Base-by-base conservation (phyloP, 139 green algal species). In the Limnomonas spitsbergensis region DNA sequence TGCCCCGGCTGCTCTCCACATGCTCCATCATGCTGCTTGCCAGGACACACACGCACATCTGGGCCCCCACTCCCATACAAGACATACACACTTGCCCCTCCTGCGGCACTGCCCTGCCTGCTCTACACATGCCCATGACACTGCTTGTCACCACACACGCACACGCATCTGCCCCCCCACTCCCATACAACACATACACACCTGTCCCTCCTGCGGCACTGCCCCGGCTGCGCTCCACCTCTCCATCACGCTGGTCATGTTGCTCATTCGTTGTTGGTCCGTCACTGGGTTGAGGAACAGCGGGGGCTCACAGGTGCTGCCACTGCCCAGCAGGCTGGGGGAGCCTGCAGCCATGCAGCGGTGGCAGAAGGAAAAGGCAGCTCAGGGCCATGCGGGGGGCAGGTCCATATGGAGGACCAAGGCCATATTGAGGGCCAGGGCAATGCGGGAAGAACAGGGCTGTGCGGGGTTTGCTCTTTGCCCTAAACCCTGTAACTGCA, bases 191-290 rank as follows among this genome's bases (percentile, higher is more conserved):
- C n/a, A n/a, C n/a, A n/a, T n/a, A n/a, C n/a, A n/a, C 29, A 70
- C 56, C 56, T 70, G 56, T 36, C 56, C 56, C 29, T 24, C 14
- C 56, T 36, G n/a, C 4, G 56, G 56, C 14, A 70, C 4, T 7
- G 24, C 14, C 14, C 56, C 56, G 4, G 24, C 24, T 24, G 4
- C 56, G 29, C 29, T 7, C 56, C 69, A 70, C 53, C 70, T 78
- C 3, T 40, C 54, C 32, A 83, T 20, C 2, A 75, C 78, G 1
- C 7, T n/a, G 4, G 38, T 40, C 38, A 83, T 38, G 54, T 83
- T 83, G 29, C 61, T 53, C 38, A 83, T 53, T 37, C 66, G 40
- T 54, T 83, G 78, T 53, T 75, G 53, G 38, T 83, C 80, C 71
- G 52, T 71, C 4, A 54, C 66, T 6, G 79, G 79, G 7, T 53